Conservation (phyloP, 164 flowering plant genomes). For the Macadamia integrifolia region DNA sequence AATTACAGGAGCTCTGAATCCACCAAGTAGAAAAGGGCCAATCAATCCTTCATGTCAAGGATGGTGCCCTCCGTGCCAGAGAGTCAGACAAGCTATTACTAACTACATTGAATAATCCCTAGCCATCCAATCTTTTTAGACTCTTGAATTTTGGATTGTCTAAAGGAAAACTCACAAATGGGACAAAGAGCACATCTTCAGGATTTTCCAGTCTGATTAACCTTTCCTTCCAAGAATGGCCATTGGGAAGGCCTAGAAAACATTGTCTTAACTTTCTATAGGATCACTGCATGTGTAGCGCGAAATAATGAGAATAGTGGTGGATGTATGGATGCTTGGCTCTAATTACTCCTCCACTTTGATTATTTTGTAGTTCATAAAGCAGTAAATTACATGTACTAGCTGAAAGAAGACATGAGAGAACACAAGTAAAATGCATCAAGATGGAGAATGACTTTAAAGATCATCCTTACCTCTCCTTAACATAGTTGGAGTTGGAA, state of each 20-base stretch:
- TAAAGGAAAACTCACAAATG: neutral
- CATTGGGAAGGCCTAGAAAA: too few relatives aligned
- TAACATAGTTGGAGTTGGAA: conserved; percentile 76
- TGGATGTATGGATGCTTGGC: neutral
- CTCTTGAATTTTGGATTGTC: neutral
- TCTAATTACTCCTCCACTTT: too few relatives aligned
- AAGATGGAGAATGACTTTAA: neutral
- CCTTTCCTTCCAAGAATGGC: too few relatives aligned
- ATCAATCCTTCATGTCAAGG: too few relatives aligned
- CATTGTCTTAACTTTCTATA: neutral
- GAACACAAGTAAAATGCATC: neutral
- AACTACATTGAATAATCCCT: neutral
- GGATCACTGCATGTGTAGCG: neutral
- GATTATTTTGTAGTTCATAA: too few relatives aligned
- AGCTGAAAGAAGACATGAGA: neutral
- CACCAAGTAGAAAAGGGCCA: too few relatives aligned
- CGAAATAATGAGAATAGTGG: neutral
- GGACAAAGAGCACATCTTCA: neutral
- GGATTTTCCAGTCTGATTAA: too few relatives aligned
- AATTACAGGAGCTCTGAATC: too few relatives aligned
- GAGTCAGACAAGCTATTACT: too few relatives aligned
- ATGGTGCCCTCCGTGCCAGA: too few relatives aligned
- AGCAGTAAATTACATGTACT: neutral
- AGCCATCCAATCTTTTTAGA: neutral
- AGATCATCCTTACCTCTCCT: conserved; percentile 52